phyloP scores from a whole-genome alignment of 805 yeast species.

The Metschnikowia noctiluminum region DNA sequence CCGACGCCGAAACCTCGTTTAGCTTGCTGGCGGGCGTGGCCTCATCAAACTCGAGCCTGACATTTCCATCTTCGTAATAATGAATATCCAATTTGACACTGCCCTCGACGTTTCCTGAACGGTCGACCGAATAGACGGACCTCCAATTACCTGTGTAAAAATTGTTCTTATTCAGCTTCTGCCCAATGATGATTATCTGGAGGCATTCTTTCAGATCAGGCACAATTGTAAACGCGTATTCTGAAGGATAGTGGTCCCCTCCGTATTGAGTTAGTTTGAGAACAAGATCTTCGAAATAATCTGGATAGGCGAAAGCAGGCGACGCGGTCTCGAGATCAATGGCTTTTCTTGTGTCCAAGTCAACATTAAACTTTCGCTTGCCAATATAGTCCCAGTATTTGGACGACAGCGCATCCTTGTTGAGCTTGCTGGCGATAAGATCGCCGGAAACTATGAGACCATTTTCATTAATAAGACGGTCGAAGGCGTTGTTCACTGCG shows the following conservation, averaged over 20 bases:
- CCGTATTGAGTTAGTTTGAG: constrained; percentile 48
- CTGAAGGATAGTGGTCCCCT: constrained; percentile 62
- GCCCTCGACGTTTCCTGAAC: constrained; percentile 43
- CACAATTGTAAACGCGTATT: constrained; percentile 42
- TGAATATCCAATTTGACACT: constrained; percentile 70
- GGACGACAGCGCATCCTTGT: constrained; percentile 32
- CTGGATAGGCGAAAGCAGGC: constrained; percentile 24
- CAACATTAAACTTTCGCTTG: constrained; percentile 54
- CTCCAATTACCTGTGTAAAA: constrained; percentile 90
- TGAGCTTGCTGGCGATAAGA: constrained; percentile 32
- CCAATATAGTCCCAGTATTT: constrained; percentile 52
- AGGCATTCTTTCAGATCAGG: constrained; percentile 33
- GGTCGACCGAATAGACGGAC: constrained; percentile 52
- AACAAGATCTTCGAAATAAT: constrained; percentile 28
- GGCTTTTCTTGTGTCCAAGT: constrained; percentile 47
- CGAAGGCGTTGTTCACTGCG: constrained; percentile 27
- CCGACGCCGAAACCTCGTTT: constrained; percentile 23
- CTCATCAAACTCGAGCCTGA: constrained; percentile 56
- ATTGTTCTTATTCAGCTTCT: constrained; percentile 68
- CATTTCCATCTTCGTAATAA: constrained; percentile 95
- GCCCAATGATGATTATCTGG: constrained; percentile 62
- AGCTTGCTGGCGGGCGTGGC: constrained; percentile 23
- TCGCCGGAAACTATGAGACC: constrained; percentile 29
- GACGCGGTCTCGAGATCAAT: constrained; percentile 49
- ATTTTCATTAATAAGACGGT: constrained; percentile 25